Conservation (phyloP, 768 basidiomycete species). For the Kwoniella sp. region DNA sequence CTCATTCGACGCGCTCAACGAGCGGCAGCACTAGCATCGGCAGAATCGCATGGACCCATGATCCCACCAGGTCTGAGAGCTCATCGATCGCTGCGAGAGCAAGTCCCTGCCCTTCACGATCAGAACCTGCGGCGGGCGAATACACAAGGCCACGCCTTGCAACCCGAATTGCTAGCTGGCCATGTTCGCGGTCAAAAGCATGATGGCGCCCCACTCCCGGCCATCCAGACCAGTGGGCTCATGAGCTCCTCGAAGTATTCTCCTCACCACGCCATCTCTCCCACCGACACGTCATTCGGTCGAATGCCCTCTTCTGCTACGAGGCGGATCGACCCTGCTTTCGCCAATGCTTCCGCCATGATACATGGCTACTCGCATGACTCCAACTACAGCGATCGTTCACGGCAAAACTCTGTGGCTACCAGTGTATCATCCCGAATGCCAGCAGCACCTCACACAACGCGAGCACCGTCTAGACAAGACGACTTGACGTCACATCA, state of each 20-base stretch:
- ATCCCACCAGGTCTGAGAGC: constrained; percentile 8
- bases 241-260: background rate
- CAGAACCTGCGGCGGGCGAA: constrained; percentile 12
- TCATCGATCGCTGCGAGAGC: constrained; percentile 21
- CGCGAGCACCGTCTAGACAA: constrained; percentile 21
- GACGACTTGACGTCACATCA: background rate
- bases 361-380: background rate
- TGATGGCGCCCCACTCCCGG: constrained; percentile 4
- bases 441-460: constrained; percentile 10
- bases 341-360: background rate
- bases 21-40: constrained; percentile 2
- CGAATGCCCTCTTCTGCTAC: constrained; percentile 13
- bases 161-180: background rate
- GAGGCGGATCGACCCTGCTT: constrained; percentile 13
- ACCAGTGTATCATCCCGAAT: constrained; percentile 16
- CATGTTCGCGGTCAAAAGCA: background rate
- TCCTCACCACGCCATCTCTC: constrained; percentile 17
- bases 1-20: constrained; percentile 3
- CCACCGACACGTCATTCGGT: constrained; percentile 20
- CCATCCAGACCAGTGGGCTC: constrained; percentile 12
- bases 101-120: background rate
- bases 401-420: constrained; percentile 17
- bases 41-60: background rate
- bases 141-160: constrained; percentile 19
- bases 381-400: constrained; percentile 8